Evolutionary conservation across 2,329 filamentous ascomycete genomes (phyloP).

Genomic region (Alternaria solani): DNA sequence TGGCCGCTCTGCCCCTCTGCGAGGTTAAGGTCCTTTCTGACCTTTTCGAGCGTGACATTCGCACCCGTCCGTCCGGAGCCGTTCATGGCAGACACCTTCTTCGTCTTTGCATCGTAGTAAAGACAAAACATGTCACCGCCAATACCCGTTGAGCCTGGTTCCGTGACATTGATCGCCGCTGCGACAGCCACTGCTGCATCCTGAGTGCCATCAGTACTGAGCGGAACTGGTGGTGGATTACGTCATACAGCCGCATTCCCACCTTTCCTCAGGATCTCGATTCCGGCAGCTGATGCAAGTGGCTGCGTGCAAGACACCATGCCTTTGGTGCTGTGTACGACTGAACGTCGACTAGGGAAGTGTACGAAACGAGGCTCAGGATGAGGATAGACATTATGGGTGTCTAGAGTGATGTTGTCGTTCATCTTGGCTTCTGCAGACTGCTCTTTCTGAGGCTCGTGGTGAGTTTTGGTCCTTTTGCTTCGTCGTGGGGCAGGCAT

Average conservation of each 20-base stretch:
- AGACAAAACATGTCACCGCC: conserved; percentile 98
- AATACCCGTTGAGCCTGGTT: conserved; percentile 91
- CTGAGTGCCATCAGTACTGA: conserved; percentile 54
- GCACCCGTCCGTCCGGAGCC: conserved; percentile 85
- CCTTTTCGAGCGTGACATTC: conserved; percentile 72
- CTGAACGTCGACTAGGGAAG: conserved; percentile 83
- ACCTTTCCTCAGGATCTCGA: conserved; percentile 82
- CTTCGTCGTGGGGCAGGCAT: conserved; percentile 26
- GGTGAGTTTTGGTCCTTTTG: conserved; percentile 21
- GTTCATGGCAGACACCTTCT: conserved; percentile 85
- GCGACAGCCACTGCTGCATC: conserved; percentile 97
- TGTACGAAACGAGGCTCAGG: conserved; percentile 64
- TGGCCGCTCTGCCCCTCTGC: conserved; percentile 62
- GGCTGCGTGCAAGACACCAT: conserved; percentile 93
- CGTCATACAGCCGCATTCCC: conserved; percentile 87
- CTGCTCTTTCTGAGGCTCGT: conserved; percentile 7
- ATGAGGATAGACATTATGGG: conserved; percentile 58
- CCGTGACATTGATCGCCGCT: conserved; percentile 90
- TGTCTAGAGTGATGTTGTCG: conserved; percentile 17
- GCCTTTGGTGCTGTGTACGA: conserved; percentile 90
- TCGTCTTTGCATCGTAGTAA: conserved; percentile 84
- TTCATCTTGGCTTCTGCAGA: conserved; percentile 4
- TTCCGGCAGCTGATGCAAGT: conserved; percentile 84
- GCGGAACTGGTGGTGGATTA: conserved; percentile 28
- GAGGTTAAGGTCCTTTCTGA: conserved; percentile 74